Evolutionary conservation across 2,329 filamentous ascomycete species (phyloP).

Genomic region (Drechslerella coelobrocha): DNA sequence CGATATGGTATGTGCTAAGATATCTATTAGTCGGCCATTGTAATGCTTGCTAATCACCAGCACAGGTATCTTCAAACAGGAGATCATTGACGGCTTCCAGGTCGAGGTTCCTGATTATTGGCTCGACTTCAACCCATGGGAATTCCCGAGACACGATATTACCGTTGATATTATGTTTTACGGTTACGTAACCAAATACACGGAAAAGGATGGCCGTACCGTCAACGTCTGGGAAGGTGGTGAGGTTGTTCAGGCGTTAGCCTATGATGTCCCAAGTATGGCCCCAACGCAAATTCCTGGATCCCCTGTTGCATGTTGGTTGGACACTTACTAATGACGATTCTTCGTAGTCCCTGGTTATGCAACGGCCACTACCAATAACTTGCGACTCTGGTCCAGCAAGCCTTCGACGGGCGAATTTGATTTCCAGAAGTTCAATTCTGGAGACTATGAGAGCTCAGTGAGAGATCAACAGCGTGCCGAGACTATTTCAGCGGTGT

Average conservation of each 20-base stretch:
- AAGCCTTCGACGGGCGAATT: constrained; percentile 97
- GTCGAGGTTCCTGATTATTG: constrained; percentile 98
- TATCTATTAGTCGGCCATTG: background rate
- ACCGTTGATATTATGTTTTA: constrained; percentile 98
- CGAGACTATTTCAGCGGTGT: constrained; percentile 96
- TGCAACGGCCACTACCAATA: constrained; percentile 89
- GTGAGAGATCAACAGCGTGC: constrained; percentile 97
- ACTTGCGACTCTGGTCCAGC: constrained; percentile 95
- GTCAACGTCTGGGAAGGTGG: constrained; percentile 85
- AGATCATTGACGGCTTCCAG: constrained; percentile 97
- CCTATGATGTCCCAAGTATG: constrained; percentile 74
- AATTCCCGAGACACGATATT: constrained; percentile 94
- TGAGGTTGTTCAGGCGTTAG: constrained; percentile 88
- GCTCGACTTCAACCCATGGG: constrained; percentile 99
- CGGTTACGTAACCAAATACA: constrained; percentile 77
- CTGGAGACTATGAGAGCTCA: constrained; percentile 94
- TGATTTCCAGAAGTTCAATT: constrained; percentile 99
- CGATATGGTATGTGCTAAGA: constrained; percentile 69
- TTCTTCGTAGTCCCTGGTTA: constrained; percentile 78
- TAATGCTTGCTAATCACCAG: constrained; percentile 54
- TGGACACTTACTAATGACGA: constrained; percentile 6
- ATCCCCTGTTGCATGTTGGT: constrained; percentile 25
- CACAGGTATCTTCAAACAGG: constrained; percentile 88
- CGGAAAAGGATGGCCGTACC: constrained; percentile 78
- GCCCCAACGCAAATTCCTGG: constrained; percentile 58